Percentiles rank a stretch among this genome's conserved stretches.
Conservation (phyloP, 2,329 filamentous ascomycete species). For the Calonectria hongkongensis region DNA sequence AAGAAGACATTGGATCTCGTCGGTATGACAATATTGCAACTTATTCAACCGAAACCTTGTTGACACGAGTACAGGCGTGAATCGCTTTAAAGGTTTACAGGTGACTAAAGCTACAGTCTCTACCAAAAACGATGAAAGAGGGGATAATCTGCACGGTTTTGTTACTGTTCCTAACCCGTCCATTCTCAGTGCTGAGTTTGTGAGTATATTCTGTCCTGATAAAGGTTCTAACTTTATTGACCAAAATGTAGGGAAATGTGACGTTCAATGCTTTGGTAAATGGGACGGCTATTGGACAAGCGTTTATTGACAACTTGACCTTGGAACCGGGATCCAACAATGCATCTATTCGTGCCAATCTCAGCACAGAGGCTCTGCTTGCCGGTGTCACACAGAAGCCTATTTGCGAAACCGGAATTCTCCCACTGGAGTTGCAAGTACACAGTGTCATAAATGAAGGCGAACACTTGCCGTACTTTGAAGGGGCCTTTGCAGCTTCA, state of each 20-base stretch:
- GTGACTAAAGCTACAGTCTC: conserved; percentile 6
- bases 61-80: neutral
- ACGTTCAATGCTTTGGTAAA: conserved; percentile 5
- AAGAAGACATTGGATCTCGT: conserved; percentile 9
- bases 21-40: neutral
- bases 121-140: conserved; percentile 7
- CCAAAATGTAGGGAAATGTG: neutral
- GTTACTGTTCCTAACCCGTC: conserved; percentile 21
- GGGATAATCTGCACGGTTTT: conserved; percentile 17
- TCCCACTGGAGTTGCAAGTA: conserved; percentile 16
- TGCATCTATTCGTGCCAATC: conserved; percentile 12
- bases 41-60: no score
- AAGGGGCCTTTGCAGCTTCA: neutral
- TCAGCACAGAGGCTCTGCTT: conserved; percentile 10
- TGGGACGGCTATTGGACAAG: neutral
- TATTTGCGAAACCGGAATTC: conserved; percentile 19
- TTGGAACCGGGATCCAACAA: conserved; percentile 18
- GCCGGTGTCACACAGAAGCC: neutral
- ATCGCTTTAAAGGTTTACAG: conserved; percentile 5
- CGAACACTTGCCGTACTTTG: conserved; percentile 13
- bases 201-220: neutral
- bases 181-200: conserved; percentile 4
- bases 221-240: neutral
- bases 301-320: neutral
- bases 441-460: conserved; percentile 7